phyloP scores from a whole-genome alignment of 148 eudicot species.

The Cornus controversa region DNA sequence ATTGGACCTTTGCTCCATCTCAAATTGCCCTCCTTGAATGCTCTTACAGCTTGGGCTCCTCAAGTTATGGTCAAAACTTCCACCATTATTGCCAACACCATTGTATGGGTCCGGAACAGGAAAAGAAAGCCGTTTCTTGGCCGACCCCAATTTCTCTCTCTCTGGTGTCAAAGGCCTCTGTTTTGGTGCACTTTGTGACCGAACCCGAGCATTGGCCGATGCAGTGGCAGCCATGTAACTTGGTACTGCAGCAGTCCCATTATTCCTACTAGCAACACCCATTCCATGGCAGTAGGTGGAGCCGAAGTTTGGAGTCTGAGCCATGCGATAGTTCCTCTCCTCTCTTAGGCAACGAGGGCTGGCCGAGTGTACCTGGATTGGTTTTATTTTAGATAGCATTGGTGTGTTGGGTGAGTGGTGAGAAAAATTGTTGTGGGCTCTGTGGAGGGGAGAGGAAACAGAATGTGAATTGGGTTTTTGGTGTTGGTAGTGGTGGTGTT shows the following conservation, averaged over 20 bases:
- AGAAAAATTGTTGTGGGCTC: slow-evolving; percentile 12
- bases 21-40: background rate
- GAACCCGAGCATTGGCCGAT: slow-evolving; percentile 64
- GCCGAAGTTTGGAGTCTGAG: slow-evolving; percentile 37
- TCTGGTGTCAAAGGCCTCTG: slow-evolving; percentile 51
- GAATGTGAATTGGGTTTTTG: slow-evolving; percentile 13
- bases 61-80: background rate
- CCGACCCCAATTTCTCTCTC: slow-evolving; percentile 31
- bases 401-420: slow-evolving; percentile 31
- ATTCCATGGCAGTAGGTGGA: slow-evolving; percentile 8
- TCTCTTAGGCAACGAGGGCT: slow-evolving; percentile 44
- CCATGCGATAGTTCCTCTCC: slow-evolving; percentile 24
- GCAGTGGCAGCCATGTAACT: slow-evolving; percentile 80
- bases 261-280: slow-evolving; percentile 5
- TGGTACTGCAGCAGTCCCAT: slow-evolving; percentile 32
- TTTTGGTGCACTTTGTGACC: slow-evolving; percentile 67
- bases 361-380: slow-evolving; percentile 30
- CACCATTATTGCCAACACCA: background rate
- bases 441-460: slow-evolving; percentile 28
- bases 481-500: slow-evolving; percentile 18
- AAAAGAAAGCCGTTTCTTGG: slow-evolving; percentile 56
- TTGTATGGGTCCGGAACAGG: slow-evolving; percentile 21
- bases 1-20: slow-evolving; percentile 11
- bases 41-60: slow-evolving; percentile 9
- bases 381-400: slow-evolving; percentile 30